Evolutionary conservation across 2,329 filamentous ascomycete genomes (phyloP), one percentile per base, ranked within the genome.

Genomic region (Xylariomycetidae sp.): DNA sequence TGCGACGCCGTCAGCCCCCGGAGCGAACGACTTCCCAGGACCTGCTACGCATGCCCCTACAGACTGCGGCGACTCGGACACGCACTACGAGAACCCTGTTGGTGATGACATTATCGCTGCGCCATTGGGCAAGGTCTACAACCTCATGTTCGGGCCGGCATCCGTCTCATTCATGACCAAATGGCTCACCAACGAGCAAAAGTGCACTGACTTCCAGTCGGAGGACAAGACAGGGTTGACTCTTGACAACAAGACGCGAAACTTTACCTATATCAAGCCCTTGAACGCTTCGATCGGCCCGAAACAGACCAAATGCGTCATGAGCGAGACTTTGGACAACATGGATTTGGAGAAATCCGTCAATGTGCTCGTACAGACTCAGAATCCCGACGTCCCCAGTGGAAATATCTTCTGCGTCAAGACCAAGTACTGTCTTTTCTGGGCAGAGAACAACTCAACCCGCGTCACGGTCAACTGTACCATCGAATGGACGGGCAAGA

Each of bases 401-500:
- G 92, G 92, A 20, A 94, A 88, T 53, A 76, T 94, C 4, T 98
- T 98, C 54, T 75, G 76, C 23, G 84, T 86, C 28, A 96, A 95
- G 62, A 98, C 92, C 3, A 85, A 84, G 48, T 98, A 96, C 54
- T 95, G 93, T 53, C 70, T 98, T 15, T 85, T 85, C 32, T 98
- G 92, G 92, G 88, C 81, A 4, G 79, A 92, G 31, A 82, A 80
- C 42, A 95, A 95, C 51, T 68, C 78, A 24, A 98, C 93, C 1
- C 76, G 88, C 18, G 65, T 98, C 19, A 78, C 92, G 41, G 82
- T 90, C 64, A 95, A 82, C 46, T 95, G 87, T 57, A 82, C 79
- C 2, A 85, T 95, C 26, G 93, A 98, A 54, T 98, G 93, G 93
- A 82, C 82, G 4, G 89, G 89, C 49, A 98, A 96, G 70, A 95